Evolutionary conservation across 1,139 yeast genomes (phyloP).

Genomic region (Arxiozyma telluris): DNA sequence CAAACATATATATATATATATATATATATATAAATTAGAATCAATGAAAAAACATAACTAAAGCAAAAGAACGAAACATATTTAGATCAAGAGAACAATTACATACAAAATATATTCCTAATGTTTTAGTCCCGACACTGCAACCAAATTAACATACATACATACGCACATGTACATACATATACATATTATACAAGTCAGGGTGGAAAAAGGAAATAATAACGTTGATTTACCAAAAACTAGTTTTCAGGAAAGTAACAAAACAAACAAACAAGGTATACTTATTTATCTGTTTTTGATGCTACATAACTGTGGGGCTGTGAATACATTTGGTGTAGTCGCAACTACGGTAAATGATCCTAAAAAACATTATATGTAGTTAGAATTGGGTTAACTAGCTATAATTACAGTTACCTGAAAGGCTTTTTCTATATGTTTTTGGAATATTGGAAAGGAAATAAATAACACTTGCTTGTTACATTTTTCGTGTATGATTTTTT

Average conservation of each 20-base stretch:
- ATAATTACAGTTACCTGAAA: slow-evolving; percentile 12
- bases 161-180: slow-evolving; percentile 1
- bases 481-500: neutral
- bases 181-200: slow-evolving; percentile 8
- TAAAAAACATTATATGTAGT: slow-evolving; percentile 3
- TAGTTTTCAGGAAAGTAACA: slow-evolving; percentile 16
- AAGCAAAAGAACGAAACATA: neutral
- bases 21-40: too few relatives aligned
- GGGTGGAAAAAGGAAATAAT: slow-evolving; percentile 24
- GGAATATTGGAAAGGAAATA: slow-evolving; percentile 4
- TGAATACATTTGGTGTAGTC: slow-evolving; percentile 21
- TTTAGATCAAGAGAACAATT: neutral
- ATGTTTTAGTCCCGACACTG: slow-evolving; percentile 18
- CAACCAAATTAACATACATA: slow-evolving; percentile 4
- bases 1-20: too few relatives aligned
- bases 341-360: slow-evolving; percentile 23
- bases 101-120: slow-evolving; percentile 10
- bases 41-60: neutral
- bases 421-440: slow-evolving; percentile 19
- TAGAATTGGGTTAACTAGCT: neutral
- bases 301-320: slow-evolving; percentile 14
- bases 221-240: slow-evolving; percentile 20
- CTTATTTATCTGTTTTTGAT: too few relatives aligned
- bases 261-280: too few relatives aligned
- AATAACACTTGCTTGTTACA: neutral